A percentile compares a stretch with the other conserved stretches of the same genome.
phyloP scores from a whole-genome alignment of 2,329 filamentous ascomycete genomes.

The Botrytis medusae region DNA sequence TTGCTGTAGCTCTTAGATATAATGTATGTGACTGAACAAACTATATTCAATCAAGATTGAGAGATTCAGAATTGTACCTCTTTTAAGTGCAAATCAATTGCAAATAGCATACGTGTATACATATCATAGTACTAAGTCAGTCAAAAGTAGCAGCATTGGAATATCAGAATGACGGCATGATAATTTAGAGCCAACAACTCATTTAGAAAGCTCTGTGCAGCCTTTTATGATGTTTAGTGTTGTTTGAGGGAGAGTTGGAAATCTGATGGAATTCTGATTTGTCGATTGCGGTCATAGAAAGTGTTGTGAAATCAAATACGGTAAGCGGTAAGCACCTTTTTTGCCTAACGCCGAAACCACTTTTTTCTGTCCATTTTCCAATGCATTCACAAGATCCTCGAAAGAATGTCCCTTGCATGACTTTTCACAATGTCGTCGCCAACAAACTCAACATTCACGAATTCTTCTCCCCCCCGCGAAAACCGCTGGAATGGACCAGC shows the following conservation, averaged over 20 bases:
- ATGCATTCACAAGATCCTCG: background rate
- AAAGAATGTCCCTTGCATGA: background rate
- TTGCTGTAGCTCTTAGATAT: background rate
- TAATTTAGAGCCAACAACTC: background rate
- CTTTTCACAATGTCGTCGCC: slow-evolving; percentile 19
- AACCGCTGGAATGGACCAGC: slow-evolving; percentile 71
- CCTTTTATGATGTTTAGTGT: background rate
- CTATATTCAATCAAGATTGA: background rate
- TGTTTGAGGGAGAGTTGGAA: background rate
- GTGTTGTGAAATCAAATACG: slow-evolving; percentile 10
- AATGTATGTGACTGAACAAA: background rate
- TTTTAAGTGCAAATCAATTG: background rate
- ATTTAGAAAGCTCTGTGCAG: background rate
- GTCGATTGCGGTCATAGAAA: background rate
- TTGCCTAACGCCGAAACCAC: background rate
- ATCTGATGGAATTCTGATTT: background rate
- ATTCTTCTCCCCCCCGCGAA: slow-evolving; percentile 47
- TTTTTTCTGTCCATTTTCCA: background rate
- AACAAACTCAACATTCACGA: slow-evolving; percentile 9
- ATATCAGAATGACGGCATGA: background rate
- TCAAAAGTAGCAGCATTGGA: background rate
- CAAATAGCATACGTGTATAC: background rate
- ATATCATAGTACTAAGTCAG: too few relatives aligned
- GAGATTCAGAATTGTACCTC: background rate
- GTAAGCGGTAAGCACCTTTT: slow-evolving; percentile 3